Percentiles rank a stretch among this genome's conserved stretches.
Evolutionary conservation across 169 alveolate genomes (phyloP).

Genomic region (Cryptosporidium viatorum): DNA sequence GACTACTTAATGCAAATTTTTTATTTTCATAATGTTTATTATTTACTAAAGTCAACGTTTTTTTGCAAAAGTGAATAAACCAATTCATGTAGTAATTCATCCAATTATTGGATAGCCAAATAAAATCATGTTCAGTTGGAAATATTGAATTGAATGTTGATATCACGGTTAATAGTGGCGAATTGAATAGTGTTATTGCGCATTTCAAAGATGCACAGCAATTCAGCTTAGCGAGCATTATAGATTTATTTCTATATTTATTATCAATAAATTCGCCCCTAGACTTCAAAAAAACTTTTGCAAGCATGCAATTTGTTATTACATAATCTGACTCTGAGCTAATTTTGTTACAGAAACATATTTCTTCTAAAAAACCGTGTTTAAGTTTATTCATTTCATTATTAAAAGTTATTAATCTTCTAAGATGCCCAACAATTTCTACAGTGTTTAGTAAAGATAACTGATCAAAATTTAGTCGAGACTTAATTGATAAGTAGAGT

Average conservation of each 20-base stretch:
- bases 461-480: slow-evolving; percentile 12
- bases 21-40: background rate
- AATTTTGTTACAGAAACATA: background rate
- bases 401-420: slow-evolving; percentile 20
- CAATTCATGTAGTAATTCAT: slow-evolving; percentile 24
- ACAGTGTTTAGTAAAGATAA: slow-evolving; percentile 30
- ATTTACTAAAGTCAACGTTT: slow-evolving; percentile 7
- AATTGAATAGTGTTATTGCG: slow-evolving; percentile 24
- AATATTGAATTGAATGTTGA: slow-evolving; percentile 48
- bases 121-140: background rate
- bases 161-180: background rate
- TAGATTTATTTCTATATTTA: slow-evolving; percentile 22
- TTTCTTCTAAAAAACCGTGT: background rate
- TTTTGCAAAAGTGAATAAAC: slow-evolving; percentile 42
- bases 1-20: background rate
- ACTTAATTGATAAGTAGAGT: slow-evolving; percentile 21
- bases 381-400: background rate
- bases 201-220: slow-evolving; percentile 17
- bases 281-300: slow-evolving; percentile 25
- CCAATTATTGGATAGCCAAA: slow-evolving; percentile 25
- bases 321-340: background rate
- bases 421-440: slow-evolving; percentile 46
- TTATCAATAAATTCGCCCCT: slow-evolving; percentile 27
- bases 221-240: background rate
- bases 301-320: slow-evolving; percentile 15